phyloP scores from a whole-genome alignment of 176 grass and related monocot species.

The Alopecurus myosuroides region DNA sequence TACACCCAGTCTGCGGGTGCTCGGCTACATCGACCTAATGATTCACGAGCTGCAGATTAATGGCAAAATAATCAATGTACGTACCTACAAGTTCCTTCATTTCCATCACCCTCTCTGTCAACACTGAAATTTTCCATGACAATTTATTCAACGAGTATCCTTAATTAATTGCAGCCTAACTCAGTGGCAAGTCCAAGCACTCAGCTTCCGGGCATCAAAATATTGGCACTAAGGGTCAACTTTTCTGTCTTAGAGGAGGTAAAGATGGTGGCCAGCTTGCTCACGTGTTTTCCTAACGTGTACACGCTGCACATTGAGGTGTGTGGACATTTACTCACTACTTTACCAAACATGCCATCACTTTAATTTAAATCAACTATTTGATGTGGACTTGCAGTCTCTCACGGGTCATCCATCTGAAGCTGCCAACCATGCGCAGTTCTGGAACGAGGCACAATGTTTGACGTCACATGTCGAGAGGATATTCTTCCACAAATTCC shows the following conservation, averaged over 20 bases:
- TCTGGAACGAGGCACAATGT: conserved; percentile 5
- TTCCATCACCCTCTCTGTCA: background rate
- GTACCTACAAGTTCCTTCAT: background rate
- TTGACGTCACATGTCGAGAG: background rate
- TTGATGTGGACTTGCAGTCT: conserved; percentile 20
- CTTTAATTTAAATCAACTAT: background rate
- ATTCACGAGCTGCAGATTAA: background rate
- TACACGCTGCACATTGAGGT: conserved; percentile 7
- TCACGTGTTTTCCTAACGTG: conserved; percentile 30
- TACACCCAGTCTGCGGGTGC: background rate
- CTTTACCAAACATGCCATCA: background rate
- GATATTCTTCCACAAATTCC: background rate
- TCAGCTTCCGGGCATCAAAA: background rate
- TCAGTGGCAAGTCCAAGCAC: background rate
- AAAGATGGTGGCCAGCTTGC: conserved; percentile 2
- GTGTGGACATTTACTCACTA: too few relatives aligned
- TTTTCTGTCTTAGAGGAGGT: background rate
- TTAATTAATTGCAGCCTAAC: background rate
- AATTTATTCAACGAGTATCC: background rate
- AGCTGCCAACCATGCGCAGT: background rate
- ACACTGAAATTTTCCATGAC: background rate
- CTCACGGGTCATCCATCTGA: background rate
- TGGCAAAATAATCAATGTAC: background rate
- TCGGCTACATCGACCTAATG: background rate
- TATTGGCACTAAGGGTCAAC: background rate